phyloP scores from a whole-genome alignment of 371 early-diverging fungal species.

The Syncephalastrum sp. region DNA sequence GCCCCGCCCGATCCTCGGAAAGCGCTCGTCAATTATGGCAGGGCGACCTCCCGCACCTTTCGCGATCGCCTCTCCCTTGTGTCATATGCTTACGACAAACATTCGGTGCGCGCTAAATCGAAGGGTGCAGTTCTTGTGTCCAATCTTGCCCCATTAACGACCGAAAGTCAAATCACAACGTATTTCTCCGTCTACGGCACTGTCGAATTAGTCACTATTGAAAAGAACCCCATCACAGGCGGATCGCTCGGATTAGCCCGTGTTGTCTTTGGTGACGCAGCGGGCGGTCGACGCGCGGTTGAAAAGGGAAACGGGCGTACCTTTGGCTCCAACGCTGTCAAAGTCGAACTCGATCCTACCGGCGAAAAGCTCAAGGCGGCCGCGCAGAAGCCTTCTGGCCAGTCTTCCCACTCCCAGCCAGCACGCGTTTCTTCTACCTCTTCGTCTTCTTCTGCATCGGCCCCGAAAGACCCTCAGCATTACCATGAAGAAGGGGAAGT shows the following conservation, averaged over 20 bases:
- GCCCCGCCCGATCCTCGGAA: slow-evolving; percentile 40
- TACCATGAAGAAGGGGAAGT: slow-evolving; percentile 34
- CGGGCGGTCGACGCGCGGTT: slow-evolving; percentile 49
- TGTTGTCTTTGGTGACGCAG: slow-evolving; percentile 45
- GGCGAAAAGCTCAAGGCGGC: slow-evolving; percentile 32
- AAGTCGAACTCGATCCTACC: slow-evolving; percentile 62
- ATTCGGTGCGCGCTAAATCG: slow-evolving; percentile 38
- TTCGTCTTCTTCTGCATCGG: slow-evolving; percentile 6
- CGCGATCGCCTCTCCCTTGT: background rate
- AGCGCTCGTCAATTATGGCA: slow-evolving; percentile 27
- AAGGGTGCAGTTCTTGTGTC: slow-evolving; percentile 35
- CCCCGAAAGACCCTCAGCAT: too few species aligned
- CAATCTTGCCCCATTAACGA: slow-evolving; percentile 40
- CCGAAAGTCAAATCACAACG: slow-evolving; percentile 44
- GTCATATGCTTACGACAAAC: slow-evolving; percentile 31
- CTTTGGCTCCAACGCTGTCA: slow-evolving; percentile 53
- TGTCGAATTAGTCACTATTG: slow-evolving; percentile 49
- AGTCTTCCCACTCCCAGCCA: background rate
- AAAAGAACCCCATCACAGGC: slow-evolving; percentile 53
- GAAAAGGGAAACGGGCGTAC: slow-evolving; percentile 58
- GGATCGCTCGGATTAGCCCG: slow-evolving; percentile 56
- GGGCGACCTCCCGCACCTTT: slow-evolving; percentile 17
- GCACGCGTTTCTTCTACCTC: slow-evolving; percentile 4
- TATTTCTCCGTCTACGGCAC: slow-evolving; percentile 57
- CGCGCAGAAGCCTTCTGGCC: slow-evolving; percentile 7